Base-by-base conservation (phyloP, 352 stramenopile genomes). In the Elongisporangium prolatum region DNA sequence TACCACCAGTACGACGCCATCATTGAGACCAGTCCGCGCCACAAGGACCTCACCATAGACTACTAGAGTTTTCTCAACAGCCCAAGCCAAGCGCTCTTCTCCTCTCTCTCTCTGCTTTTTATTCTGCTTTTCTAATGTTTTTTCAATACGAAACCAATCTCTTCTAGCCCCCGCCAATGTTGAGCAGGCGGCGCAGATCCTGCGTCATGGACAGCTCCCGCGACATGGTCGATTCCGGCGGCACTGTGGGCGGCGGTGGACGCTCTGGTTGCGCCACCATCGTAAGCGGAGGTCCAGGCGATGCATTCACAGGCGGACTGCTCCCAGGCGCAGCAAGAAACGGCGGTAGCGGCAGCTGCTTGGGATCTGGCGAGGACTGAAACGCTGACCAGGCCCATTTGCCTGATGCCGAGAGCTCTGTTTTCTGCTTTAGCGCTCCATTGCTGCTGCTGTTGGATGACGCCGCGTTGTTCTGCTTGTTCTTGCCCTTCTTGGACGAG, bases 301-400 rank as follows among this genome's bases (percentile, higher is more conserved):
- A 38, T 38, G 28, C 28, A 9, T 7, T 38, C 28, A 38, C 28
- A 2, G 28, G 28, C 28, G 28, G 28, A 13, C 28, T 38, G 28
- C 28, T 38, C 6, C 28, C 28, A 16, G 40, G 24, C 25, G 71
- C 68, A 1, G 66, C 63, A 18, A 88, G 65, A 51, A 93, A 93
- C 50, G 81, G 80, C n/a, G 84, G 84, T 58, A 93, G 66, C 40
- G 84, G 84, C 9, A 93, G 64, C 48, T 85, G 71, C 61, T 77
- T 74, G 8, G 84, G 84, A 21, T 93, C 84, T 8, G 84, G 84
- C 4, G 84, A 91, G 20, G 80, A 89, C 65, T 93, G 84, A 57
- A 93, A 93, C 24, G 81, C 81, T 51, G 81, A 91, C 84, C 84
- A 93, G 10, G 84, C 84, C 81, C 81, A 93, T 56, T 93, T 93